Percentiles rank a stretch among this genome's conserved stretches.
Evolutionary conservation across 164 flowering plant genomes (phyloP).

Genomic region (Brasenia schreberi): DNA sequence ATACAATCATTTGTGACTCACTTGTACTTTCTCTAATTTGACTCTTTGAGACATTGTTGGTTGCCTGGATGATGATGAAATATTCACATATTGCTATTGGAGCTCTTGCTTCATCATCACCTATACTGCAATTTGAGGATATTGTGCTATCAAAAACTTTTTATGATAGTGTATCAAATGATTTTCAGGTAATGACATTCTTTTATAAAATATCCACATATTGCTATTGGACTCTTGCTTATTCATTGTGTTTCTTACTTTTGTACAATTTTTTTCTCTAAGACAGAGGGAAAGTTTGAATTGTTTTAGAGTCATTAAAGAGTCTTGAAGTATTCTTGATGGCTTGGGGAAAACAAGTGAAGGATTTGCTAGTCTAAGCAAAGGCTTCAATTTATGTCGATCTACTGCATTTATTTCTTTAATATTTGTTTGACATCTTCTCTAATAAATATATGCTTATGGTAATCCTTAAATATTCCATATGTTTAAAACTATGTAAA

Average conservation of each 20-base stretch:
- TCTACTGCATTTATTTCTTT: slow-evolving; percentile 8
- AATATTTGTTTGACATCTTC: not conserved
- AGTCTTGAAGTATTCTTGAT: slow-evolving; percentile 55
- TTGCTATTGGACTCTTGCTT: not conserved
- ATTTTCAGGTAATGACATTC: slow-evolving; percentile 18
- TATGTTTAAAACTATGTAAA: too few species aligned
- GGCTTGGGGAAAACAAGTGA: slow-evolving; percentile 32
- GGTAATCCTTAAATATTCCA: too few species aligned
- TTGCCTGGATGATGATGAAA: slow-evolving; percentile 92
- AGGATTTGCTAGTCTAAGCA: slow-evolving; percentile 46
- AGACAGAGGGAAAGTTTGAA: slow-evolving; percentile 61
- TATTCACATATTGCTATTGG: slow-evolving; percentile 88
- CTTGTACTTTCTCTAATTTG: not conserved
- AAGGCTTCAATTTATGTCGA: slow-evolving; percentile 54
- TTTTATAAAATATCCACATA: not conserved
- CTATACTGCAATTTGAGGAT: slow-evolving; percentile 82
- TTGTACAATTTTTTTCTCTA: not conserved
- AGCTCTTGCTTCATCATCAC: slow-evolving; percentile 90
- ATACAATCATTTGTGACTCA: too few species aligned
- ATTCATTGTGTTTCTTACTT: not conserved
- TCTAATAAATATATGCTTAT: too few species aligned
- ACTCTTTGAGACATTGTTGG: slow-evolving; percentile 47
- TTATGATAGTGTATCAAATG: slow-evolving; percentile 64
- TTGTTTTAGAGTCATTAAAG: slow-evolving; percentile 65
- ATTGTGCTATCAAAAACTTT: slow-evolving; percentile 68